Evolutionary conservation across 139 green algal genomes (phyloP), one percentile per base, ranked within the genome.

Genomic region (Zygnema circumcarinatum): DNA sequence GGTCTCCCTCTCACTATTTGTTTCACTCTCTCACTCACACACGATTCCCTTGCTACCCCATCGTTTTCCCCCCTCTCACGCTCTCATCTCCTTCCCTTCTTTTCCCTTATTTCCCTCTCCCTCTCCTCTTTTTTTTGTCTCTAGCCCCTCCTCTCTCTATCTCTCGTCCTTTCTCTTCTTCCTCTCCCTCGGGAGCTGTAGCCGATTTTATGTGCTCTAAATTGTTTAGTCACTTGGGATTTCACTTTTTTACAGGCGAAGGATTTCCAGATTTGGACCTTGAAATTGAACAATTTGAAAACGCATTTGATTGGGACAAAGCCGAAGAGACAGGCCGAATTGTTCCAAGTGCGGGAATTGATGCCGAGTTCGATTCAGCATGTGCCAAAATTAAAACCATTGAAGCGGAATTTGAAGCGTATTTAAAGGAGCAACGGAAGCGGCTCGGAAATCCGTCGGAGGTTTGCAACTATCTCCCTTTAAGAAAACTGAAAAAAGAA

Each of bases 221-320:
- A n/a, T n/a, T n/a, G n/a, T n/a, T n/a, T n/a, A n/a, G n/a, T n/a
- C n/a, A n/a, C n/a, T n/a, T n/a, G n/a, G n/a, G n/a, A n/a, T n/a
- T n/a, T n/a, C n/a, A 62, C 16, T 62, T 62, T 16, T 62, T 62
- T 41, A 32, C 79, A 86, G 79, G 74, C 2, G 40, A 72, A 54
- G 36, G 81, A 21, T 89, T 90, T 87, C 53, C 31, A 0, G 29
- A 20, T 31, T 42, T 90, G 20, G 47, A 86, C 38, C 2, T 7
- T 1, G 38, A 38, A 38, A 87, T 98, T 36, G 74, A 67, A 25
- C 88, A 92, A 33, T 90, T 98, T 38, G 81, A 94, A 79, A 80
- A 41, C 21, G 91, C 85, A 0, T 93, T 93, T 29, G 93, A 99
- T 91, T 99, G 96, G 96, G 86, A 90, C 1, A 89, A 94, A 72